Evolutionary conservation across 2,329 filamentous ascomycete species (phyloP).

Genomic region (Trichoderma semiorbis): DNA sequence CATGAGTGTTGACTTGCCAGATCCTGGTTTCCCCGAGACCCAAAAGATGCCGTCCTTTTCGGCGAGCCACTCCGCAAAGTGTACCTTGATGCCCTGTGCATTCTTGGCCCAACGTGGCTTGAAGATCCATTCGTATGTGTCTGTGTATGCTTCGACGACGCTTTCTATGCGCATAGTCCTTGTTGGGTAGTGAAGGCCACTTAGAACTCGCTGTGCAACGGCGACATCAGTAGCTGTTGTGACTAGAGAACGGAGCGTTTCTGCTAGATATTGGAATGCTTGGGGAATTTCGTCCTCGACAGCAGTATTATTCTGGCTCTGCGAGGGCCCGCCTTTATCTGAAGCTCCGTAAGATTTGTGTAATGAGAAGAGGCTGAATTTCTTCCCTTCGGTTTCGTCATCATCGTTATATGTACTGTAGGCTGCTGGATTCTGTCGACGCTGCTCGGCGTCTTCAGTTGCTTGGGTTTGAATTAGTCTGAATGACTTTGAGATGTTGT

Average conservation of each 20-base stretch:
- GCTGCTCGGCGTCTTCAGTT: not conserved
- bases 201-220: not conserved
- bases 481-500: not conserved
- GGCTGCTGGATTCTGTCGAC: not conserved
- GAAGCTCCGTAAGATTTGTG: not conserved
- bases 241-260: not conserved
- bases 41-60: slow-evolving; percentile 26
- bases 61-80: slow-evolving; percentile 28
- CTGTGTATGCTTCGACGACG: not conserved
- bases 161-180: not conserved
- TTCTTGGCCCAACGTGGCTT: not conserved
- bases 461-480: not conserved
- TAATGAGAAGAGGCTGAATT: not conserved
- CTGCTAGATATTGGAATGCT: not conserved
- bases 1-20: slow-evolving; percentile 43
- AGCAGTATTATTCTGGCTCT: not conserved
- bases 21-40: slow-evolving; percentile 39
- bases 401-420: not conserved
- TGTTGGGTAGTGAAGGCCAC: not conserved
- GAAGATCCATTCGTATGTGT: not conserved
- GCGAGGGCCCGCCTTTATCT: not conserved
- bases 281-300: not conserved
- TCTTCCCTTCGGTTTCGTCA: not conserved
- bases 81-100: not conserved
- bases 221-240: not conserved